A percentile compares a stretch with the other conserved stretches of the same genome.
phyloP scores from a whole-genome alignment of 345 rosid genomes.

The Stellera chamaejasme region DNA sequence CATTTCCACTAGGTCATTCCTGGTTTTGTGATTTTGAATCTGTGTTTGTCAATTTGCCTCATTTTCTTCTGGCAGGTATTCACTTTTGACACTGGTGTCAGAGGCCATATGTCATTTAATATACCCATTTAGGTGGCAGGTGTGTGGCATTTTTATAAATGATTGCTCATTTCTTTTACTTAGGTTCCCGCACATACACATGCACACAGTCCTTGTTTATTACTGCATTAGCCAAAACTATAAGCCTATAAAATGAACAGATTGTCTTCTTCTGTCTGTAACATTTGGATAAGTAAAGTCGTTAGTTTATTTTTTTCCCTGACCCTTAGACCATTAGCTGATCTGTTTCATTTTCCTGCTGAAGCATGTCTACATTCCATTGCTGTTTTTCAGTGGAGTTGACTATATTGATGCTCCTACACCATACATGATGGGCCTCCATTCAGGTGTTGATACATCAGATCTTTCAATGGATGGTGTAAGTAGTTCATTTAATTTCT shows the following conservation, averaged over 20 bases:
- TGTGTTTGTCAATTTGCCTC: slow-evolving; percentile 7
- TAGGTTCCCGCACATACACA: not conserved
- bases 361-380: slow-evolving; percentile 99
- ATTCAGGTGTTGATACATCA: slow-evolving; percentile 87
- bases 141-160: slow-evolving; percentile 16
- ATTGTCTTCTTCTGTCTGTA: no score
- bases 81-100: slow-evolving; percentile 80
- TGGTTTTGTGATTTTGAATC: not conserved
- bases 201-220: not conserved
- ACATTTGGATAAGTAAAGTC: no score
- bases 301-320: not conserved
- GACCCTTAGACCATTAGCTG: slow-evolving; percentile 21
- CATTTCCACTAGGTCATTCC: not conserved
- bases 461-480: slow-evolving; percentile 94
- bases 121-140: slow-evolving; percentile 99
- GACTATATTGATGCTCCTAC: slow-evolving; percentile 99
- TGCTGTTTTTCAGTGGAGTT: slow-evolving; percentile 99
- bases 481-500: slow-evolving; percentile 43
- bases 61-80: slow-evolving; percentile 52
- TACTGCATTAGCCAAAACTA: not conserved
- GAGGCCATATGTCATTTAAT: slow-evolving; percentile 98
- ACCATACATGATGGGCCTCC: slow-evolving; percentile 99
- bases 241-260: no score
- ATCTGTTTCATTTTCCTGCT: slow-evolving; percentile 50
- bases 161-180: slow-evolving; percentile 1